Evolutionary conservation across 164 flowering plant species (phyloP), one percentile per base, ranked within the genome.

Genomic region (Magnolia kwangsiensis): DNA sequence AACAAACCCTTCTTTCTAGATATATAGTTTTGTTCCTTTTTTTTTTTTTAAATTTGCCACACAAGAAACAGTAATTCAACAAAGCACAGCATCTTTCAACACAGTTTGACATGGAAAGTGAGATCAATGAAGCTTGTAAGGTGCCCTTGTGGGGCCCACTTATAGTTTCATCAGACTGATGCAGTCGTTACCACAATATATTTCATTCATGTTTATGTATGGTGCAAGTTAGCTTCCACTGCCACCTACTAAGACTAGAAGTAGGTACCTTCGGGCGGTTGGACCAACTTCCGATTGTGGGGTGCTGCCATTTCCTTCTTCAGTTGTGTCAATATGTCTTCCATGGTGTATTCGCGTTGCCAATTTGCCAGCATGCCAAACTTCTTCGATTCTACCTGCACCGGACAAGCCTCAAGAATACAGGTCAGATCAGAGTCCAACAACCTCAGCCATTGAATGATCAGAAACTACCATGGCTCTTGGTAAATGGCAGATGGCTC

Each of bases 261-360:
- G 87, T 77, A 90, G 83, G 97, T 88, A 73, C 97, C 98, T 84
- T 94, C 97, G 0, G 98, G 97, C 72, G 97, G 95, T 83, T 94
- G 97, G 55, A 90, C 98, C 72, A 94, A 85, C 85, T 94, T 94
- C 37, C 97, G 89, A 81, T 94, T 92, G 31, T 91, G 90, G 24
- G 98, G 86, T 13, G 94, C 85, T 2, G 93, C 92, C 98, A 94
- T 92, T 77, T 92, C 98, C 86, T 90, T 94, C 84, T 91, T 94
- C 87, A 94, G 86, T 77, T 92, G 95, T 1, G 89, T 90, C 85
- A 92, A 81, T 76, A 94, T 87, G 76, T 90, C 95, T 80, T 94
- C 98, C 98, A 94, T 92, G 23, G 95, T 94, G 85, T 89, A 91
- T 75, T 92, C 90, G 18, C 97, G 78, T 81, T 91, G 97, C 98